phyloP scores from a whole-genome alignment of 164 flowering plant species.

The Magnolia changhungtana region DNA sequence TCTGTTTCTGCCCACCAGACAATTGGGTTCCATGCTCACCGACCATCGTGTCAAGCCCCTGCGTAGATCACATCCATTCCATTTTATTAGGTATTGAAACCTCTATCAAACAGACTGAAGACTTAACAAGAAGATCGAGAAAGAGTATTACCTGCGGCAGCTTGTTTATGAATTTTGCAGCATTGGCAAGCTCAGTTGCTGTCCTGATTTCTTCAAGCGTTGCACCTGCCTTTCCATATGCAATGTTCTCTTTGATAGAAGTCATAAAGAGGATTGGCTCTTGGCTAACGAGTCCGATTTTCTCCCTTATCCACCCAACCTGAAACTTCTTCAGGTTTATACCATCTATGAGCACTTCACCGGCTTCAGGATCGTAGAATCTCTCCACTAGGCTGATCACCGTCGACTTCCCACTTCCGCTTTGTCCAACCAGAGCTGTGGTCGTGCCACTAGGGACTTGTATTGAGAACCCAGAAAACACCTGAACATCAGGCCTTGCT shows the following conservation, averaged over 20 bases:
- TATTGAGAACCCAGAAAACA: constrained; percentile 58
- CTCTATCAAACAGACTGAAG: not conserved
- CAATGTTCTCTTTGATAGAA: constrained; percentile 57
- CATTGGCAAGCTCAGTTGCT: constrained; percentile 69
- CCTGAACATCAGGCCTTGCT: constrained; percentile 71
- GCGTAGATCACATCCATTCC: not conserved
- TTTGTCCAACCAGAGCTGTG: constrained; percentile 74
- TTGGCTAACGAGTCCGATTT: constrained; percentile 72
- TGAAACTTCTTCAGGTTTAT: constrained; percentile 47
- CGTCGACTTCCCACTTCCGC: constrained; percentile 90
- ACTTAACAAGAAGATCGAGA: not conserved
- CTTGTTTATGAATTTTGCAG: constrained; percentile 63
- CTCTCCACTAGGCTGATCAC: constrained; percentile 67
- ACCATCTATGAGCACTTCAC: constrained; percentile 71
- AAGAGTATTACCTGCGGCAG: constrained; percentile 45
- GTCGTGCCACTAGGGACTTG: constrained; percentile 57
- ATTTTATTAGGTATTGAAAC: not conserved
- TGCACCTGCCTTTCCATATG: constrained; percentile 65
- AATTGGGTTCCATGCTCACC: constrained; percentile 75
- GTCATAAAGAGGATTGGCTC: constrained; percentile 66
- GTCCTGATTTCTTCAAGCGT: constrained; percentile 49
- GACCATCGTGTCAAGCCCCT: constrained; percentile 75
- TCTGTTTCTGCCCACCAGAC: constrained; percentile 83
- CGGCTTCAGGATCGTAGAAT: constrained; percentile 77
- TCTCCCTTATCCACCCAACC: constrained; percentile 57